phyloP scores from a whole-genome alignment of 1,284 basidiomycete genomes.

The Ceratobasidium sp. region DNA sequence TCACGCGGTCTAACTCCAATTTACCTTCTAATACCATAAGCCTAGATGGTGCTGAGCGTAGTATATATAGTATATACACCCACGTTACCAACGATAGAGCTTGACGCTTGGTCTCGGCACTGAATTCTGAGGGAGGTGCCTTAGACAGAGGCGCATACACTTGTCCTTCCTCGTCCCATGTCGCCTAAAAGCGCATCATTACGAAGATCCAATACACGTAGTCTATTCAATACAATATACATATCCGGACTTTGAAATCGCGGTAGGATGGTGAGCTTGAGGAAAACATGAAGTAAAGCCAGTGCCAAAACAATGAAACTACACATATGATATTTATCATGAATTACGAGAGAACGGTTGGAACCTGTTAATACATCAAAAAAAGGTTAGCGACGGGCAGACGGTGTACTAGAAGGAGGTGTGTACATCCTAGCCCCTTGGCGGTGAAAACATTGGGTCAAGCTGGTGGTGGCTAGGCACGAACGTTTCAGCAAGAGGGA shows the following conservation, averaged over 20 bases:
- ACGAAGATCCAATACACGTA: not conserved
- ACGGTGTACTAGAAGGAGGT: conserved; percentile 41
- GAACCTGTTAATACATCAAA: conserved; percentile 40
- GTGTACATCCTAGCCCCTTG: conserved; percentile 79
- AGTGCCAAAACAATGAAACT: conserved; percentile 19
- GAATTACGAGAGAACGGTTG: conserved; percentile 37
- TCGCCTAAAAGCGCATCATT: not conserved
- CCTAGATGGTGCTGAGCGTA: not conserved
- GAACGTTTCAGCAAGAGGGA: not conserved
- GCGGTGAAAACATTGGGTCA: conserved; percentile 74
- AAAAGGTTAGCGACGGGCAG: conserved; percentile 40
- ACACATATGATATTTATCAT: conserved; percentile 20
- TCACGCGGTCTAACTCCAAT: not conserved
- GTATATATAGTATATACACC: not conserved
- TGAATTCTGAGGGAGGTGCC: not conserved
- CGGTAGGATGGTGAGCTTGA: not conserved
- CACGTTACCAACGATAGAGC: not conserved
- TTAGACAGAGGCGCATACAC: not conserved
- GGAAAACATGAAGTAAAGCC: not conserved
- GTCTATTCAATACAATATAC: not conserved
- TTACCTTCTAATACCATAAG: not conserved
- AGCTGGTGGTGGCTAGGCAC: conserved; percentile 53
- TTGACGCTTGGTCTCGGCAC: not conserved
- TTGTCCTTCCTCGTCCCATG: not conserved
- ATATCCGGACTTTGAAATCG: not conserved